A percentile compares a stretch with the other conserved stretches of the same genome.
Evolutionary conservation across 2,329 filamentous ascomycete genomes (phyloP).

Genomic region (Phaeomoniella chlamydospora): DNA sequence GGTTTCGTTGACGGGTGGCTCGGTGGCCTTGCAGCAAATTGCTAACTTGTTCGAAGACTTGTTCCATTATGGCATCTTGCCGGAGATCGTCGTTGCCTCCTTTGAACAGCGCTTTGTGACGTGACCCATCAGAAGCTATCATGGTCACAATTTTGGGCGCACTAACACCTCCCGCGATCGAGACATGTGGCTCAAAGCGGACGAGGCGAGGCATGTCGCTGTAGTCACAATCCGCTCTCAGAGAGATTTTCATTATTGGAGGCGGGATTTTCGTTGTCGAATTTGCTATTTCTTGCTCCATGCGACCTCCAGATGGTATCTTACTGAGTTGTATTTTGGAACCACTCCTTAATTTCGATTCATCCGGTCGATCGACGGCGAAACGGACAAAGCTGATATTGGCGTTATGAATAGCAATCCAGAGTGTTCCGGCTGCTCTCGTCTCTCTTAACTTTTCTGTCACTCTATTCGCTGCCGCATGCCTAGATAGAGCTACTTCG

Average conservation of each 20-base stretch:
- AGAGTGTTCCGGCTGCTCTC: slow-evolving; percentile 40
- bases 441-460: slow-evolving; percentile 44
- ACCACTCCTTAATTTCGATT: slow-evolving; percentile 52
- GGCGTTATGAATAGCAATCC: slow-evolving; percentile 58
- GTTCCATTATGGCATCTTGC: slow-evolving; percentile 98
- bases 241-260: slow-evolving; percentile 71
- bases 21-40: slow-evolving; percentile 76
- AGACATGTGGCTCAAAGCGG: slow-evolving; percentile 60
- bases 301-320: slow-evolving; percentile 44
- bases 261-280: slow-evolving; percentile 62
- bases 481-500: slow-evolving; percentile 57
- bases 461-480: slow-evolving; percentile 57
- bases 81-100: slow-evolving; percentile 90
- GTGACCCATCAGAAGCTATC: slow-evolving; percentile 59
- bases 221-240: slow-evolving; percentile 64
- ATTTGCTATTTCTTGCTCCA: slow-evolving; percentile 43
- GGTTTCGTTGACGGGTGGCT: slow-evolving; percentile 69
- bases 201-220: slow-evolving; percentile 58
- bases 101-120: slow-evolving; percentile 85
- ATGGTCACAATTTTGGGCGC: slow-evolving; percentile 87
- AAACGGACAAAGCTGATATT: slow-evolving; percentile 49
- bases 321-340: slow-evolving; percentile 50
- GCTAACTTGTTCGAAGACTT: slow-evolving; percentile 94
- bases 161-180: slow-evolving; percentile 79
- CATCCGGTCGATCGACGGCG: slow-evolving; percentile 32